These are phyloP conservation scores for Bryoerythrophyllum caledonicum DNA, from an alignment of 225 moss, liverwort and hornwort species.

Conservation along the genomic window DNA sequence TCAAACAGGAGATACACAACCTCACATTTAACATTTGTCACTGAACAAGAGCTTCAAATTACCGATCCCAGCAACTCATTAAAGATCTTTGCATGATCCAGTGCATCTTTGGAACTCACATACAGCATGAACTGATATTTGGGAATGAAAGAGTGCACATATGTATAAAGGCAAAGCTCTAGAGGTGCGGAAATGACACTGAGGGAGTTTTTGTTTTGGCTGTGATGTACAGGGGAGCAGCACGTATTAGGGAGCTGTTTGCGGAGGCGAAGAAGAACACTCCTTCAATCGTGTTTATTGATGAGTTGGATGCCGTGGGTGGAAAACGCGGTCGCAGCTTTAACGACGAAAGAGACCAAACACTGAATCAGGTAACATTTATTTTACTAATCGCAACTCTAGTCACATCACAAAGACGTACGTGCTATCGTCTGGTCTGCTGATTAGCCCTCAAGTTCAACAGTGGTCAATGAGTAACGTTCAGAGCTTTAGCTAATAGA, in stretches of 20 bases:
- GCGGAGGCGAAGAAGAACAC: conserved; percentile 86
- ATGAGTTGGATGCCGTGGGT: conserved; percentile 92
- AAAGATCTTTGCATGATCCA: neutral
- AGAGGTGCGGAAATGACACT: neutral
- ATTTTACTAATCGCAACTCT: neutral
- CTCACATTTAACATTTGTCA: too few relatives aligned
- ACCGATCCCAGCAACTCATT: too few relatives aligned
- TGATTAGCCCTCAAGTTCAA: neutral
- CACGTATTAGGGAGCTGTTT: conserved; percentile 87
- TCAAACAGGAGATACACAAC: too few relatives aligned
- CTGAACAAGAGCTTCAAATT: too few relatives aligned
- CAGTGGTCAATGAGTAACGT: neutral
- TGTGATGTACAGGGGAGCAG: conserved; percentile 65
- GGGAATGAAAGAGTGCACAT: neutral
- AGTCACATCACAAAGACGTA: neutral
- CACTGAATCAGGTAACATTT: conserved; percentile 66
- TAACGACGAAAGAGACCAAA: conserved; percentile 96
- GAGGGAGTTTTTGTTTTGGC: neutral
- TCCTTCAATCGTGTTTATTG: conserved; percentile 89
- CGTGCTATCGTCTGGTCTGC: neutral
- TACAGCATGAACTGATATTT: neutral
- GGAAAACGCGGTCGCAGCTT: conserved; percentile 91
- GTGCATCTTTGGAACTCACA: neutral
- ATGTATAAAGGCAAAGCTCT: neutral
- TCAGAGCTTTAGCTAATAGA: neutral